Base-by-base conservation (phyloP, 78 protist genomes). In the Dictyostelium firmibasis region DNA sequence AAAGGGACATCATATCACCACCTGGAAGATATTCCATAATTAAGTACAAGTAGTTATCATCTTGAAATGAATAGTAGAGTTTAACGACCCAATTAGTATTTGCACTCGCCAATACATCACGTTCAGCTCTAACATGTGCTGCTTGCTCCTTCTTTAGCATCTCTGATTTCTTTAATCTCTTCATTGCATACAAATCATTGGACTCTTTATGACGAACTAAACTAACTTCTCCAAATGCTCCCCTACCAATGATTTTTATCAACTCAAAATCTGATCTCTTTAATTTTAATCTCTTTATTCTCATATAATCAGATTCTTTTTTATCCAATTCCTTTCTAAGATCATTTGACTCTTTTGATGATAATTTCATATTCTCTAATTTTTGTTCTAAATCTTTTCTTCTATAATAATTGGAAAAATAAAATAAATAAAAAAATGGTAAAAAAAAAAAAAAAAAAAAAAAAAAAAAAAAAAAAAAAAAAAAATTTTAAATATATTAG, bases 1-100 rank as follows among this genome's bases (percentile, higher is more conserved):
- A 74, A 13, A 91, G 86, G 13, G 98, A 84, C 98, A 95, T 97
- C 97, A 98, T 84, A 79, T 97, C 98, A 9, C 98, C 98, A 16
- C 98, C 98, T 18, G 97, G 97, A 20, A 96, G 38, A 81, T 78
- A 96, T 38, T 96, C 98, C 97, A 95, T 96, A 67, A 97, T 75
- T 62, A 97, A 74, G 23, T 97, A 97, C n/a, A 97, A 74, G 33
- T 77, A 93, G n/a, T 64, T 27, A 3, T 83, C 89, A 72, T 97
- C 98, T 91, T 96, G 96, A 25, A 95, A 91, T 4, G 88, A 78
- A 29, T 74, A 91, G 70, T 84, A 95, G 1, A 95, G 35, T 33
- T 89, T 57, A 0, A 86, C 91, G 0, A 91, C 94, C 95, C 97
- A 89, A 60, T 91, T 88, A 27, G 83, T 97, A 35, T 92, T 91